These are phyloP conservation scores for Oenanthe javanica DNA, from an alignment of 140 eudicot species.

Conservation along the genomic window DNA sequence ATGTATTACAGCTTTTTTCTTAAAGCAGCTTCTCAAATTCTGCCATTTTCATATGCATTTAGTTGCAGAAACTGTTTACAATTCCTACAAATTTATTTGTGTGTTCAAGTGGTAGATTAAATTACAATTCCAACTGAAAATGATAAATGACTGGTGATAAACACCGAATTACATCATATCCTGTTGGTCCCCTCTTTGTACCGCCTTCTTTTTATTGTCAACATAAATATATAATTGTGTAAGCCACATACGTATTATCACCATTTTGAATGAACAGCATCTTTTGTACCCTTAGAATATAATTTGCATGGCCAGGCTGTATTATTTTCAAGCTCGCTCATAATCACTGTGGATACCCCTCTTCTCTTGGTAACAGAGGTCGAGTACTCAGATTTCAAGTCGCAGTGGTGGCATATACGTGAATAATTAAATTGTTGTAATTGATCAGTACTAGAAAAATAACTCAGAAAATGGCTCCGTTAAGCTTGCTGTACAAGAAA, in stretches of 20 bases:
- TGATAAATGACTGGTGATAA: neutral
- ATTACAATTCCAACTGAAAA: neutral
- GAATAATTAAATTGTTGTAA: neutral
- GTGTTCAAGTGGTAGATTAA: neutral
- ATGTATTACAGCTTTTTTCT: too few species aligned
- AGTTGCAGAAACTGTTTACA: too few species aligned
- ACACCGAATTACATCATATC: neutral
- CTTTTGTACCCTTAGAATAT: neutral
- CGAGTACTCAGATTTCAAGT: too few species aligned
- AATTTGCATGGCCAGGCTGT: neutral
- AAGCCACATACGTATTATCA: conserved; percentile 12
- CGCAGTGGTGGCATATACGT: too few species aligned
- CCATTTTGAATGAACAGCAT: neutral
- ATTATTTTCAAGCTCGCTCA: neutral
- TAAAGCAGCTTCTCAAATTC: too few species aligned
- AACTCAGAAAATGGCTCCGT: neutral
- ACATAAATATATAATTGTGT: neutral
- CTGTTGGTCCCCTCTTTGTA: neutral
- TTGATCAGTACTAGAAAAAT: neutral
- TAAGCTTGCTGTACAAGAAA: neutral
- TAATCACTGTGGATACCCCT: neutral
- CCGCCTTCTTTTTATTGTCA: neutral
- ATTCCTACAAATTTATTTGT: neutral
- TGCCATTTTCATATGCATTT: too few species aligned
- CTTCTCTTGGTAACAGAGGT: too few species aligned